Percentiles rank a stretch among this genome's conserved stretches.
Evolutionary conservation across 2,329 filamentous ascomycete species (phyloP).

Genomic region (Curvularia lunata): DNA sequence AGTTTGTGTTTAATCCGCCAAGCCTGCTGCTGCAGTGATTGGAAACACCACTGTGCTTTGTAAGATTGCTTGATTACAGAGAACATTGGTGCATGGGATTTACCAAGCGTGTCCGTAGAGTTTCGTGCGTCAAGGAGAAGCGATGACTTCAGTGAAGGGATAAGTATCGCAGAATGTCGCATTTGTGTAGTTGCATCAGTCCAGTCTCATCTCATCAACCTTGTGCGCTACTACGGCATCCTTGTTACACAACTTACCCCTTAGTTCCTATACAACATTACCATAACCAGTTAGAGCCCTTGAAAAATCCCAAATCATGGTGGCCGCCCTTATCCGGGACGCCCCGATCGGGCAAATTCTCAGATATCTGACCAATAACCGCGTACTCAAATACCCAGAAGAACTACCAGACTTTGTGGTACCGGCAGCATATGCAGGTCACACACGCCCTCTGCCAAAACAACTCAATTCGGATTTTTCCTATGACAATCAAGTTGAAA

Average conservation of each 20-base stretch:
- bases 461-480: constrained; percentile 20
- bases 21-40: constrained; percentile 1
- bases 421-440: constrained; percentile 52
- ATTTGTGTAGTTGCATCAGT: background rate
- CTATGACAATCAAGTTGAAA: constrained; percentile 11
- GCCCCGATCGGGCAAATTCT: constrained; percentile 66
- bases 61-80: constrained; percentile 5
- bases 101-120: background rate
- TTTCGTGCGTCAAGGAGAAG: background rate
- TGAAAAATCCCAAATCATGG: background rate
- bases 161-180: constrained; percentile 2
- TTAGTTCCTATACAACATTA: background rate
- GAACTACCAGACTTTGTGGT: constrained; percentile 62
- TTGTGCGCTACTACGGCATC: background rate
- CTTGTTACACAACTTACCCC: background rate
- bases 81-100: background rate
- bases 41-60: constrained; percentile 1
- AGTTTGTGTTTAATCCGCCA: background rate
- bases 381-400: constrained; percentile 64
- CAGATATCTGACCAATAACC: constrained; percentile 61
- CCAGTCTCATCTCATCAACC: background rate
- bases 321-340: constrained; percentile 56
- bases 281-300: background rate
- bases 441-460: constrained; percentile 17
- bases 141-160: background rate